Conservation (phyloP, 2,329 filamentous ascomycete genomes). For the Cryphonectria parasitica region DNA sequence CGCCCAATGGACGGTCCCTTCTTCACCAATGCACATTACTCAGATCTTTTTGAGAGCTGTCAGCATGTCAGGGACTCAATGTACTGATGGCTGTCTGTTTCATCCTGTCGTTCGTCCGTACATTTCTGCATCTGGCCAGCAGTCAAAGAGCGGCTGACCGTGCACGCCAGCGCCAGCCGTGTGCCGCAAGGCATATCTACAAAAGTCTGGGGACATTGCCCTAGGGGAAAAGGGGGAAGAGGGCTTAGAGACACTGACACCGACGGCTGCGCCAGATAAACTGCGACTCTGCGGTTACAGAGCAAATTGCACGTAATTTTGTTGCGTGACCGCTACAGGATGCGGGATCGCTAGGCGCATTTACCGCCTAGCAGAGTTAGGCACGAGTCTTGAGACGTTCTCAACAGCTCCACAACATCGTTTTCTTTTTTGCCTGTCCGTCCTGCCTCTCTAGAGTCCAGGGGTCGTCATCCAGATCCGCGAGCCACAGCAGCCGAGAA, state of each 20-base stretch:
- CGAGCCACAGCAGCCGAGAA: constrained; percentile 24
- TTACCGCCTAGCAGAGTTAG: constrained; percentile 24
- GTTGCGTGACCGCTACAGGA: not conserved
- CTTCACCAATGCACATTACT: constrained; percentile 17
- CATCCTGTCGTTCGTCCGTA: not conserved
- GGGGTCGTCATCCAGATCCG: constrained; percentile 27
- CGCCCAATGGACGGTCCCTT: constrained; percentile 13
- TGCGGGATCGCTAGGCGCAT: constrained; percentile 27
- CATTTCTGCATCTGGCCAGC: not conserved
- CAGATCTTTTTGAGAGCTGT: not conserved
- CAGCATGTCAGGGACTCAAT: not conserved
- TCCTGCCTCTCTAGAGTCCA: constrained; percentile 25
- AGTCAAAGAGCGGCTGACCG: not conserved
- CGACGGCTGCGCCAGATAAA: not conserved
- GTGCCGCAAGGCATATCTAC: constrained; percentile 5
- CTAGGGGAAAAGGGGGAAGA: not conserved
- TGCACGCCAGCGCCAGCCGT: not conserved
- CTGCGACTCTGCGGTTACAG: constrained; percentile 3
- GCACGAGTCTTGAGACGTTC: constrained; percentile 22
- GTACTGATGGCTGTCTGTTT: not conserved
- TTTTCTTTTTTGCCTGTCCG: constrained; percentile 9
- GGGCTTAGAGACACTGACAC: not conserved
- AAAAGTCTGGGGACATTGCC: not conserved
- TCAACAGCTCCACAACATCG: constrained; percentile 21
- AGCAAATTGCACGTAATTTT: constrained; percentile 1